These are phyloP conservation scores for Malassezia nana DNA, from an alignment of 1,284 basidiomycete species.

Conservation along the genomic window DNA sequence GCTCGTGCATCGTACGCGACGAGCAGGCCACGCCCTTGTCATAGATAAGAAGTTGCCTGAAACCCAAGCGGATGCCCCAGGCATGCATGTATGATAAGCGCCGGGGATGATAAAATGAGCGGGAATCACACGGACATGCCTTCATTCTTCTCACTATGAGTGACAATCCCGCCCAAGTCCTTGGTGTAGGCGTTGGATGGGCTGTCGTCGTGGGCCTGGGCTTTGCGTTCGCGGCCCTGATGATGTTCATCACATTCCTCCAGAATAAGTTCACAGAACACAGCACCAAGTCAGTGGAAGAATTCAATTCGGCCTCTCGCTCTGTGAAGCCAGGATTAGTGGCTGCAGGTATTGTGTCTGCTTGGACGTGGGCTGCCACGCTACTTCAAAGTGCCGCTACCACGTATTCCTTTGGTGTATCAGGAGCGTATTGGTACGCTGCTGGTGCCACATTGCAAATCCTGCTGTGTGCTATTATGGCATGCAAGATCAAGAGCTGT, in stretches of 20 bases:
- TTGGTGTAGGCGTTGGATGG: constrained; percentile 39
- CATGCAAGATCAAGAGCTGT: constrained; percentile 56
- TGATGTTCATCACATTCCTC: constrained; percentile 35
- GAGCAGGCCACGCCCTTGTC: not conserved
- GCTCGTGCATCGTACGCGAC: not conserved
- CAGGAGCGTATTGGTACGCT: constrained; percentile 31
- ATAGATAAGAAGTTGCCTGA: not conserved
- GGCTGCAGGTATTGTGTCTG: constrained; percentile 69
- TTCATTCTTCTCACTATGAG: not conserved
- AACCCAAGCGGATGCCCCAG: not conserved
- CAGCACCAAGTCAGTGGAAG: constrained; percentile 31
- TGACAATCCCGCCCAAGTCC: constrained; percentile 21
- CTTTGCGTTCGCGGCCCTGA: constrained; percentile 26
- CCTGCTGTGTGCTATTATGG: constrained; percentile 55
- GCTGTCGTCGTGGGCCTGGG: constrained; percentile 43
- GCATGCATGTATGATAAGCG: not conserved
- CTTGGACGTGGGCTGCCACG: constrained; percentile 51
- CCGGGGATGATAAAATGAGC: not conserved
- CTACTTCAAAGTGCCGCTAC: constrained; percentile 59
- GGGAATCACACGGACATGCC: not conserved
- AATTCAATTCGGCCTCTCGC: constrained; percentile 40
- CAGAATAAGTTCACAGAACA: constrained; percentile 36
- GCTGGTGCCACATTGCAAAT: constrained; percentile 57
- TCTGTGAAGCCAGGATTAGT: constrained; percentile 70
- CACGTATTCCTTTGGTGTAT: constrained; percentile 18